phyloP scores from a whole-genome alignment of 345 rosid species.

The Sisymbrium irio region DNA sequence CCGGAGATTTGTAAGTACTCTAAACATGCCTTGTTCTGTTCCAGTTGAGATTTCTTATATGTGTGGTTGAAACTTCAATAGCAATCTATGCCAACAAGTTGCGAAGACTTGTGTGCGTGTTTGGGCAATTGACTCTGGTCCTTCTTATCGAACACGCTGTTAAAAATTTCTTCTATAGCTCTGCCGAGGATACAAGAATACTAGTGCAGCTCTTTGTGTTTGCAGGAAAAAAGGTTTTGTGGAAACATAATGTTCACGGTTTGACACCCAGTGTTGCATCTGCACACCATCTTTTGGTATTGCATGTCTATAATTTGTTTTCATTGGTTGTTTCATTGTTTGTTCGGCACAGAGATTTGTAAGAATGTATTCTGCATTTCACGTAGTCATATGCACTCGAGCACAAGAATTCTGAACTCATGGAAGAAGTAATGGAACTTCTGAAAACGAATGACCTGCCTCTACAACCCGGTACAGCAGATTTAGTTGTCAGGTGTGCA shows the following conservation, averaged over 20 bases:
- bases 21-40: neutral
- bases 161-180: neutral
- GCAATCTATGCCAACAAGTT: slow-evolving; percentile 80
- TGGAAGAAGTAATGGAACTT: slow-evolving; percentile 68
- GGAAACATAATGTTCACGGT: slow-evolving; percentile 82
- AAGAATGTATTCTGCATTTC: neutral
- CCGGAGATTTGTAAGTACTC: slow-evolving; percentile 68
- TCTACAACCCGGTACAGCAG: slow-evolving; percentile 80
- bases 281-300: slow-evolving; percentile 82
- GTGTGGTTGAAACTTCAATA: slow-evolving; percentile 79
- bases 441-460: slow-evolving; percentile 54
- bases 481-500: slow-evolving; percentile 67
- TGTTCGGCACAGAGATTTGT: neutral
- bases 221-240: slow-evolving; percentile 68
- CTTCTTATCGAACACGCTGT: neutral
- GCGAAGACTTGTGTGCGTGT: slow-evolving; percentile 69
- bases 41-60: no score
- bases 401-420: slow-evolving; percentile 51
- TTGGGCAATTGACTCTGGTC: slow-evolving; percentile 77
- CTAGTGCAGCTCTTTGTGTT: neutral
- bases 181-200: neutral
- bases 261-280: slow-evolving; percentile 71
- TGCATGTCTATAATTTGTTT: neutral
- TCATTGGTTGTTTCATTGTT: neutral
- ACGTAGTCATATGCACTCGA: slow-evolving; percentile 64